Evolutionary conservation across 139 green algal genomes (phyloP), one percentile per base, ranked within the genome.

Genomic region (Chlorella sorokiniana): DNA sequence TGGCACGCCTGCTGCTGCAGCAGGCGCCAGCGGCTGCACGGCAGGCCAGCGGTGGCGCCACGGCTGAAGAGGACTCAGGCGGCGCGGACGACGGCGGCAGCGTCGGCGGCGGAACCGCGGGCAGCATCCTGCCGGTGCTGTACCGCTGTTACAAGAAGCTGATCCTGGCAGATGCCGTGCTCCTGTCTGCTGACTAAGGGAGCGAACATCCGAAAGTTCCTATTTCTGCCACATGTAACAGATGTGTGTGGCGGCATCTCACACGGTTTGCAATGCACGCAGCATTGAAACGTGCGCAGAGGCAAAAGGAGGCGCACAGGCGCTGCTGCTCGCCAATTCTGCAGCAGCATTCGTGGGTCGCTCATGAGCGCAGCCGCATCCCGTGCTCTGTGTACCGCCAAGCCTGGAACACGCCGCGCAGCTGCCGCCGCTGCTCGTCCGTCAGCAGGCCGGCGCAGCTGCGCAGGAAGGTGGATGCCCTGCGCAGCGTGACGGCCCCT

Each of bases 101-200:
- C 72, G 11, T 20, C 48, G 35, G 69, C 69, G 27, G 16, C 18
- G 67, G 40, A 16, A 45, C 52, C 27, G 61, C 33, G 20, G 27
- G 40, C 45, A 81, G 45, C 73, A 81, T 62, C 7, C 73, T 85
- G 38, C 71, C 72, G 11, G 3, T 83, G 18, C 16, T 73, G 23
- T 83, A 74, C 23, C 52, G 65, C 1, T 42, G 37, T 14, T 82
- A 83, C 75, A 85, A 88, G 61, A 86, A 88, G 61, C 44, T 83
- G 80, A 62, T 77, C 8, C 81, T 85, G 37, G 65, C 48, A 48
- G 81, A 85, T 31, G 71, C 64, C 54, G 38, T 85, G 48, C 78
- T 83, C 20, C 41, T 71, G 14, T 67, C 41, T 42, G 77, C 23
- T 31, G 23, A 56, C 40, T 68, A n/a, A 72, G 22, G 31, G 14